Evolutionary conservation across 2,329 filamentous ascomycete genomes (phyloP), one percentile per base, ranked within the genome.

Genomic region (Simplicillium sp.): DNA sequence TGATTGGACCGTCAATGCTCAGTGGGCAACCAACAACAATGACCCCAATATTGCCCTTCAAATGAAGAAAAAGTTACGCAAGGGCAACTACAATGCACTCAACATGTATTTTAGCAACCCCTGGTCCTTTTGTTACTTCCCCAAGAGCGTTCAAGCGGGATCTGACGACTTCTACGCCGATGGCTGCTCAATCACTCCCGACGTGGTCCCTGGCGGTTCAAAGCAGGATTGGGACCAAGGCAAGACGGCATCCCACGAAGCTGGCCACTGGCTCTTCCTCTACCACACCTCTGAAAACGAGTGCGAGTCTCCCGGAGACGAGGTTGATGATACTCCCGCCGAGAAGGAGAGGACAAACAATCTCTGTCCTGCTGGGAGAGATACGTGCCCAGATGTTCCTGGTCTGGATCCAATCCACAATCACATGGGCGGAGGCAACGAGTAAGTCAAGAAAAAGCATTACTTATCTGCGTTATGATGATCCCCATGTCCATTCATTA

Each of bases 261-360:
- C 61, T 29, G 66, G 66, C 4, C 66, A 68, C 51, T 69, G 65
- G 65, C 53, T 68, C 39, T 62, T 64, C 37, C 57, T 69, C 15
- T 56, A 55, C 39, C 66, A 69, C 49, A 64, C 63, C 32, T 68
- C 68, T 48, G 45, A 62, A 29, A 61, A 56, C 8, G 61, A 60
- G 36, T 56, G 56, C 38, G 47, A 40, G 0, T 47, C 54, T 4
- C 33, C 44, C 11, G 62, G 62, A 31, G 65, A 68, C 45, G 50
- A 44, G 13, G 50, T 67, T 17, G 49, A 50, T 13, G 64, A 67
- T 45, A 67, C 64, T 12, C 61, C 64, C 8, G 53, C 56, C n/a
- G 52, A 51, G 35, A 40, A 33, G 2, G 17, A 33, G 49, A 39
- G 29, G n/a, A 37, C 51, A 13, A 48, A 53, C 11, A 41, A 44